These are phyloP conservation scores for Saturnispora saitoi DNA, from an alignment of 805 yeast species.

Conservation along the genomic window DNA sequence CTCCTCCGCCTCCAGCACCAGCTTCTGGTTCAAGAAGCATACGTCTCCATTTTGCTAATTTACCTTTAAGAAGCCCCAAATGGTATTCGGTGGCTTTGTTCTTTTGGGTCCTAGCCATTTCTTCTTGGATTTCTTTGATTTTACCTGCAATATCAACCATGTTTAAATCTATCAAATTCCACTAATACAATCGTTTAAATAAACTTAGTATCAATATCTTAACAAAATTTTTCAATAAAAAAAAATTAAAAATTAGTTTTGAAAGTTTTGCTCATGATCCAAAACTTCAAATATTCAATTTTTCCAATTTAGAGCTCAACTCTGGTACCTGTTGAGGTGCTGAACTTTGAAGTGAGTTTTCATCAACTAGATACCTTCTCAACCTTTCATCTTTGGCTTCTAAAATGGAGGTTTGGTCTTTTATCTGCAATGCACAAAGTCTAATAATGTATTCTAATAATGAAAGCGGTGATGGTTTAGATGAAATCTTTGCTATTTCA, in stretches of 20 bases:
- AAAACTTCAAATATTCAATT: not conserved
- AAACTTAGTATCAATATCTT: not conserved
- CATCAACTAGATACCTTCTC: conserved; percentile 53
- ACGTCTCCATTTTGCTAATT: conserved; percentile 84
- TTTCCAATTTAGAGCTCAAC: conserved; percentile 1
- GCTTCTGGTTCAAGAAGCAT: conserved; percentile 88
- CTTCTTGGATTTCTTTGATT: conserved; percentile 84
- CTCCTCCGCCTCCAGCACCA: conserved; percentile 48
- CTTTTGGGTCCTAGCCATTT: conserved; percentile 90
- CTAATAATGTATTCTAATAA: conserved; percentile 57
- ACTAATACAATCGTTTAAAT: not conserved
- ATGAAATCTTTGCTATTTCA: not conserved
- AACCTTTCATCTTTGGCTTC: conserved; percentile 60
- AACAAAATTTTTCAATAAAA: not conserved
- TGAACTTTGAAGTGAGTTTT: conserved; percentile 21
- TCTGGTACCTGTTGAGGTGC: not conserved
- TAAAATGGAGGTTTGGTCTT: conserved; percentile 45
- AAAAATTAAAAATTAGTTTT: not conserved
- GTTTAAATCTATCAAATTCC: not conserved
- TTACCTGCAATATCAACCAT: conserved; percentile 46
- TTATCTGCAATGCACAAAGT: conserved; percentile 49
- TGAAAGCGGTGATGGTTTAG: conserved; percentile 31
- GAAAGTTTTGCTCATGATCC: not conserved
- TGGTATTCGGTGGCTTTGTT: conserved; percentile 98
- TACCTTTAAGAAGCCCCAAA: conserved; percentile 88